Evolutionary conservation across 2,329 filamentous ascomycete species (phyloP).

Genomic region (Venturia aucupariae): DNA sequence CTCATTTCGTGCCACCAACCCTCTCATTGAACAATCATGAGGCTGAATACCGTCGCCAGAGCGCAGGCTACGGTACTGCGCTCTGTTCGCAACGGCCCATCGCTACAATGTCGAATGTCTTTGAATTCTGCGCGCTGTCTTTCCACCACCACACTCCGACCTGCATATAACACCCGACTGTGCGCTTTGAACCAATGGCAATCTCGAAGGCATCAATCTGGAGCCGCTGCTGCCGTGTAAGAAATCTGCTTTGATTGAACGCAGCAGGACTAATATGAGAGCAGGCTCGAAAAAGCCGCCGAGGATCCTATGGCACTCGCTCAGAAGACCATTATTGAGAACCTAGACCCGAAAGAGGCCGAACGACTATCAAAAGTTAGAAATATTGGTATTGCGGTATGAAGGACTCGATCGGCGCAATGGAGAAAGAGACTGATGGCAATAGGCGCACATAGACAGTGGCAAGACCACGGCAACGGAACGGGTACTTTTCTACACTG

Average conservation of each 20-base stretch:
- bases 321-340: constrained; percentile 62
- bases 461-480: constrained; percentile 97
- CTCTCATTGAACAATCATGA: constrained; percentile 15
- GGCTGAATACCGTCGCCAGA: constrained; percentile 17
- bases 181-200: constrained; percentile 17
- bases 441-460: constrained; percentile 89
- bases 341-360: constrained; percentile 71
- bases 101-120: constrained; percentile 12
- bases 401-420: constrained; percentile 20
- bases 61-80: constrained; percentile 17
- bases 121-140: constrained; percentile 15
- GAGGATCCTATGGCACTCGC: constrained; percentile 48
- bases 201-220: constrained; percentile 19
- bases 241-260: constrained; percentile 4
- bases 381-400: constrained; percentile 95
- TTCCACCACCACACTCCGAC: constrained; percentile 15
- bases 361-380: constrained; percentile 70
- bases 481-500: constrained; percentile 95
- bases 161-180: background rate
- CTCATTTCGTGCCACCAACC: background rate
- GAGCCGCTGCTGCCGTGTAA: constrained; percentile 22
- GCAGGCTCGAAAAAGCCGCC: constrained; percentile 43
- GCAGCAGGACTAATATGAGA: background rate
- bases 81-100: constrained; percentile 16
- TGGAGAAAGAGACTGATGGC: background rate